Conservation (phyloP, 2,329 filamentous ascomycete genomes). For the Diplodia intermedia region DNA sequence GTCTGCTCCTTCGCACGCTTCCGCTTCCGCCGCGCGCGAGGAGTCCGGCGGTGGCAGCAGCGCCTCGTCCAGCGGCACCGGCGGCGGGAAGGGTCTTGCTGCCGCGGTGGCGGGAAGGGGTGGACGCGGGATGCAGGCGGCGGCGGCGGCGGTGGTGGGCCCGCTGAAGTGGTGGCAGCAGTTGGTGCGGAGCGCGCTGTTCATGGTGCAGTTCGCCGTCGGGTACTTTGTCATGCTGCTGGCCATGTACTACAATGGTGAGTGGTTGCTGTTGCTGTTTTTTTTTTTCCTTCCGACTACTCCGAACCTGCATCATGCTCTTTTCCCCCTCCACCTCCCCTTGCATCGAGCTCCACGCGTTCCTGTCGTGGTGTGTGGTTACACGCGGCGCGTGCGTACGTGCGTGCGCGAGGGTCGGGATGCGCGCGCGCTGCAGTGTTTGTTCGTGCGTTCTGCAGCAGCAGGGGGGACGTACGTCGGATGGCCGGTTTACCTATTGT, state of each 20-base stretch:
- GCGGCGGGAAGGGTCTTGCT: not conserved
- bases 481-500: no score
- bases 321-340: not conserved
- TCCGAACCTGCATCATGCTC: not conserved
- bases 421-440: not conserved
- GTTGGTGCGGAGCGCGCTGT: conserved; percentile 68
- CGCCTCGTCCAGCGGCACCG: not conserved
- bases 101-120: not conserved
- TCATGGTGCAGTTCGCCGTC: conserved; percentile 74
- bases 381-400: not conserved
- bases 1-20: not conserved
- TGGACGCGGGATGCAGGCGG: conserved; percentile 42
- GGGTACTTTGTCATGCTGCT: conserved; percentile 82
- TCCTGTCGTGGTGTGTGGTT: not conserved
- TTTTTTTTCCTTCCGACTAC: not conserved
- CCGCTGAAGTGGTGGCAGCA: conserved; percentile 62
- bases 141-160: conserved; percentile 56
- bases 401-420: not conserved
- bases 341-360: not conserved
- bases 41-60: not conserved
- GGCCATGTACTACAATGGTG: conserved; percentile 67
- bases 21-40: not conserved
- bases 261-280: not conserved
- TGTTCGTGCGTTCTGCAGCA: not conserved
- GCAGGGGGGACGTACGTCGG: no score